phyloP scores from a whole-genome alignment of 148 eudicot species.

The Rhododendron molle region DNA sequence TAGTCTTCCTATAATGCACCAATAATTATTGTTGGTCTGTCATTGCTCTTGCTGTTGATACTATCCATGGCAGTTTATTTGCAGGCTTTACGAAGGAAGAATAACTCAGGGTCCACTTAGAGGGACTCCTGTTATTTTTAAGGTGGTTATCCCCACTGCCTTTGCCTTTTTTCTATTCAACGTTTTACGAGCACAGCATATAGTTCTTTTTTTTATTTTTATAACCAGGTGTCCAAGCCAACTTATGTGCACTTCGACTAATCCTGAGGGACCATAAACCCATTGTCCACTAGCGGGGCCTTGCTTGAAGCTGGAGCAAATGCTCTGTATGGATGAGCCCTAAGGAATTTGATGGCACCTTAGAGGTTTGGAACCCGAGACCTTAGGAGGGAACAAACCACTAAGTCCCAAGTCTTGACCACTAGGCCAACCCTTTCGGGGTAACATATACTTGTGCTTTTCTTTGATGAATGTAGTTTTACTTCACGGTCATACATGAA shows the following conservation, averaged over 20 bases:
- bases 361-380: no score
- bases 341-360: no score
- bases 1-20: background rate
- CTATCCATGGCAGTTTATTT: constrained; percentile 47
- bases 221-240: background rate
- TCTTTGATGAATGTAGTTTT: background rate
- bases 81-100: constrained; percentile 92
- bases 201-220: background rate
- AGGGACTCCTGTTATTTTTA: constrained; percentile 76
- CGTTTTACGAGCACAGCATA: background rate
- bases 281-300: no score
- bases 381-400: no score
- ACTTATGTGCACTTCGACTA: background rate
- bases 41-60: constrained; percentile 33
- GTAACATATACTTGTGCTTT: background rate
- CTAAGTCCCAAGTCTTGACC: background rate
- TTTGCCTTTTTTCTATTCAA: background rate
- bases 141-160: constrained; percentile 37
- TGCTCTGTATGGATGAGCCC: no score
- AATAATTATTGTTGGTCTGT: background rate
- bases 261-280: background rate
- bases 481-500: background rate
- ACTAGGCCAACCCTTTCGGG: background rate
- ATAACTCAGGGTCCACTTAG: constrained; percentile 70
- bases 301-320: no score